A percentile compares a stretch with the other conserved stretches of the same genome.
Conservation (phyloP, 2,329 filamentous ascomycete species). For the Cercospora zeae-maydis region DNA sequence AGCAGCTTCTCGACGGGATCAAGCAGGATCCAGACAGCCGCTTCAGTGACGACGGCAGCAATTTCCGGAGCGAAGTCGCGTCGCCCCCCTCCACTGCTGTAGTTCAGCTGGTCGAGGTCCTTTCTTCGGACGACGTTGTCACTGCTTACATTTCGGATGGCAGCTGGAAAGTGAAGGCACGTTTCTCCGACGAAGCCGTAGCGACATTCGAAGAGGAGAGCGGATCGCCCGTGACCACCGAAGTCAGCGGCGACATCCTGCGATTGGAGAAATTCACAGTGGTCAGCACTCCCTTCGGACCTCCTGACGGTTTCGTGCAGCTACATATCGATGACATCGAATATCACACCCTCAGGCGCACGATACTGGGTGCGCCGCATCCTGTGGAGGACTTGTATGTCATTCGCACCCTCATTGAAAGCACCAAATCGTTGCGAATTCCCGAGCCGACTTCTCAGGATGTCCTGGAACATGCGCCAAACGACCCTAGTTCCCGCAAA, state of each 20-base stretch:
- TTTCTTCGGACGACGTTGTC: conserved; percentile 16
- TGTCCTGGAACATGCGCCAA: not conserved
- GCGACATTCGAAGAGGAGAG: conserved; percentile 26
- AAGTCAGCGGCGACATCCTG: conserved; percentile 31
- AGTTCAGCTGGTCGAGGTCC: conserved; percentile 25
- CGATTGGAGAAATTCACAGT: conserved; percentile 24
- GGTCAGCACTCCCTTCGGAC: conserved; percentile 30
- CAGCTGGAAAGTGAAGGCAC: conserved; percentile 24
- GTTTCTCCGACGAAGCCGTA: conserved; percentile 26
- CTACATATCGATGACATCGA: conserved; percentile 30
- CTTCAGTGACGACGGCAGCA: conserved; percentile 34
- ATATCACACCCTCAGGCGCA: conserved; percentile 30
- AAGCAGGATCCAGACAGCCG: conserved; percentile 28
- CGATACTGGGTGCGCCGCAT: conserved; percentile 18
- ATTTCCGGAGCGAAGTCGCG: conserved; percentile 26
- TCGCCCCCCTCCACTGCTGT: conserved; percentile 3
- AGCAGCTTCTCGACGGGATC: conserved; percentile 16
- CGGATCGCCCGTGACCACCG: conserved; percentile 20
- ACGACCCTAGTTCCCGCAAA: not conserved
- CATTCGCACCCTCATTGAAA: conserved; percentile 22
- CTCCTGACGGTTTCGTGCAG: conserved; percentile 26
- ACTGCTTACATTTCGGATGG: conserved; percentile 30
- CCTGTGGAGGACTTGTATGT: conserved; percentile 22
- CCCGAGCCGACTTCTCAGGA: conserved; percentile 5
- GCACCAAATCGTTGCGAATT: conserved; percentile 23